Base-by-base conservation (phyloP, 306 rosid genomes). In the Acacia crassicarpa region DNA sequence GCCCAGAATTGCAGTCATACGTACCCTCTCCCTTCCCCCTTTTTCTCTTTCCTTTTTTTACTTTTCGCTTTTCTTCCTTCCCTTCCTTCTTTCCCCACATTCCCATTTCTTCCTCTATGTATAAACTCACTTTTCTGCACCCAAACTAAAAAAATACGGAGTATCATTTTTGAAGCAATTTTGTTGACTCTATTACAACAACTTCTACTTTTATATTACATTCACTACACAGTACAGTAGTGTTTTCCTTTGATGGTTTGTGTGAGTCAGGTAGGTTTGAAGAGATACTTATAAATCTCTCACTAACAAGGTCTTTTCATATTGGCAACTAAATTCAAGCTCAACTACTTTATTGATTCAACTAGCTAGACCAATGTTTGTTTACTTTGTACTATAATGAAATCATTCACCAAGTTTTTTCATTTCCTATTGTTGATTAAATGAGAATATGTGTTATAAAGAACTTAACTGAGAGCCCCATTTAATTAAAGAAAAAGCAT, bases 1-100 rank as follows among this genome's bases (percentile, higher is more conserved):
- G 45, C 74, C 53, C 38, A n/a, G 14, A 69, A 68, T 68, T 41
- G 74, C 74, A 69, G 74, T 45, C 74, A 69, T 20, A 12, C 74
- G 48, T 43, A 41, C 53, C 12, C 74, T 16, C 61, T 9, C 9
- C 9, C 27, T 7, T 16, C 6, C 11, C n/a, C 19, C 9, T 23
- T 3, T 15, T 16, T 25, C 59, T 14, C 4, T 46, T 16, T 72
- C 33, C 4, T 19, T 7, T 45, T 22, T 25, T 1, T 5, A 2
- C 4, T 35, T 53, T 49, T 13, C 23, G 40, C 41, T 6, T 17
- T 65, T 25, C 6, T 51, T 1, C 5, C 12, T 67, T 40, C 20
- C 38, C 41, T 38, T 38, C 41, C 8, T 38, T 8, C 17, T 12
- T 32, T 38, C 16, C 46, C 22, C 70, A 32, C 44, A 65, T 63